phyloP scores from a whole-genome alignment of 805 yeast species.

The Brettanomyces naardenensis region DNA sequence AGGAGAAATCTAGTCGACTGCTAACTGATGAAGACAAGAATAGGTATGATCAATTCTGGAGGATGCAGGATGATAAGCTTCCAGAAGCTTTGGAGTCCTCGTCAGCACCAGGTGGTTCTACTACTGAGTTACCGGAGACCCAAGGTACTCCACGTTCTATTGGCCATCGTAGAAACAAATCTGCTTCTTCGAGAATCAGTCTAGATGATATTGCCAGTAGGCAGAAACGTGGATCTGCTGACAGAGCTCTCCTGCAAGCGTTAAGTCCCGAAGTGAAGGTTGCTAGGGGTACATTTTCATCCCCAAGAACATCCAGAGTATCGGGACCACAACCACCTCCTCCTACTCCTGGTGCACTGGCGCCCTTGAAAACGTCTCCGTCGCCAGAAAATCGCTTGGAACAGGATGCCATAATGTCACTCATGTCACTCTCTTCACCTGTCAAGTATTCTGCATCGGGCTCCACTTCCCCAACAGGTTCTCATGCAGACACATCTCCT shows the following conservation, averaged over 20 bases:
- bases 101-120: conserved; percentile 4
- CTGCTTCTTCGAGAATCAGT: conserved; percentile 13
- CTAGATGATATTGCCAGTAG: conserved; percentile 20
- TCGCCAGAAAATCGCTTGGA: conserved; percentile 29
- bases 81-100: conserved; percentile 10
- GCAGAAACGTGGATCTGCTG: conserved; percentile 15
- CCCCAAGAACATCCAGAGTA: too few species aligned
- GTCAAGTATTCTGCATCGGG: conserved; percentile 11
- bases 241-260: conserved; percentile 17
- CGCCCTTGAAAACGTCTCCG: conserved; percentile 6
- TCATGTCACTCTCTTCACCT: conserved; percentile 50
- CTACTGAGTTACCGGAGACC: too few species aligned
- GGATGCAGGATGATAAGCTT: conserved; percentile 16
- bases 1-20: conserved; percentile 11
- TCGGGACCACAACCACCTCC: too few species aligned
- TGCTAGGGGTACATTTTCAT: too few species aligned
- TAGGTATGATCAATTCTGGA: conserved; percentile 23
- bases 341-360: conserved; percentile 7
- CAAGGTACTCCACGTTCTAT: conserved; percentile 7
- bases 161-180: conserved; percentile 7
- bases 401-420: conserved; percentile 48
- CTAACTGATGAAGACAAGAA: conserved; percentile 10
- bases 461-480: not conserved
- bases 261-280: conserved; percentile 15
- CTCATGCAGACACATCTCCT: not conserved